Evolutionary conservation across 495 filamentous ascomycete genomes (phyloP).

Genomic region (Neurospora tetrasperma): DNA sequence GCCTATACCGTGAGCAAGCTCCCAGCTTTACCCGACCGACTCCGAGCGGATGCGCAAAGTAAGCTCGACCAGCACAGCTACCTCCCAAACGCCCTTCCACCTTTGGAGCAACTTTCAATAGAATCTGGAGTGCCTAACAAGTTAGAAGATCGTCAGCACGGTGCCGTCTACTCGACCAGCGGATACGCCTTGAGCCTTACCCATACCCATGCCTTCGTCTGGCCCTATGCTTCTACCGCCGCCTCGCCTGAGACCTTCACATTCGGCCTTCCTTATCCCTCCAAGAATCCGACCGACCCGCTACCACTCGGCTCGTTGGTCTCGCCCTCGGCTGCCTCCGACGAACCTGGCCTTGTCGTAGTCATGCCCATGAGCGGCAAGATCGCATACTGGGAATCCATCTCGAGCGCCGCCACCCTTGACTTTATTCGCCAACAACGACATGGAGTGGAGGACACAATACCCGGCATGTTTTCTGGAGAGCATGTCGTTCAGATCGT

Average conservation of each 20-base stretch:
- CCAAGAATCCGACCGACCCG: constrained; percentile 49
- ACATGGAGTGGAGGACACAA: constrained; percentile 61
- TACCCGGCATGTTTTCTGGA: constrained; percentile 62
- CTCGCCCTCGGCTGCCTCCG: constrained; percentile 56
- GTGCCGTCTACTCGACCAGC: constrained; percentile 51
- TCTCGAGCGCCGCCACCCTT: constrained; percentile 68
- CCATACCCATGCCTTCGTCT: constrained; percentile 69
- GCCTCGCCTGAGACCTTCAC: constrained; percentile 59
- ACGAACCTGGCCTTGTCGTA: constrained; percentile 73
- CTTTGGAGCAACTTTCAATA: neutral
- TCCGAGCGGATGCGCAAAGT: constrained; percentile 54
- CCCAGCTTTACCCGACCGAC: constrained; percentile 63
- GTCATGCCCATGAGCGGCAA: constrained; percentile 74
- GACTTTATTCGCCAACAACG: constrained; percentile 67
- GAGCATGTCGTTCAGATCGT: constrained; percentile 69
- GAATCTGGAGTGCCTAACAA: constrained; percentile 11
- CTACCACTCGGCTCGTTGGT: constrained; percentile 76
- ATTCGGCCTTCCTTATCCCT: constrained; percentile 66
- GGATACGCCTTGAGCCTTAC: constrained; percentile 74
- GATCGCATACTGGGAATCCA: constrained; percentile 89
- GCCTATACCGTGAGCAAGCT: constrained; percentile 81
- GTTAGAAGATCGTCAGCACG: constrained; percentile 43
- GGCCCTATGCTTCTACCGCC: constrained; percentile 66
- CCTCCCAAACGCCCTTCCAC: neutral
- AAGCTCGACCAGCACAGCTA: constrained; percentile 16